These are phyloP conservation scores for Erythrophleum fordii DNA, from an alignment of 306 rosid genomes.

Conservation along the genomic window DNA sequence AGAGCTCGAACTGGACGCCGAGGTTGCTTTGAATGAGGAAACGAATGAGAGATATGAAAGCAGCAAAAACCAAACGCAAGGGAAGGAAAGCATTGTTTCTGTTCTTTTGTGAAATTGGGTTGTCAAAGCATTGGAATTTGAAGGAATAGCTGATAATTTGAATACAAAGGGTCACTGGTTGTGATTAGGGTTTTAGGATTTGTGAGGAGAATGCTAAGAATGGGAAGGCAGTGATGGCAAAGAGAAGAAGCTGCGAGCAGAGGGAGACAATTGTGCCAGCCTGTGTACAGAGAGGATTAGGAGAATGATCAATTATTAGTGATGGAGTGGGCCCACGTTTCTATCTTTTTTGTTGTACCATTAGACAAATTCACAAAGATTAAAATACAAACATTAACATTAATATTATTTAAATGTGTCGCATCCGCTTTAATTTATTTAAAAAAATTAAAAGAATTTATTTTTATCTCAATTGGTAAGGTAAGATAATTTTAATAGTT, in stretches of 20 bases:
- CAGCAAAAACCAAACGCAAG: neutral
- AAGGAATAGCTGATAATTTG: neutral
- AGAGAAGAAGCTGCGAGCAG: slow-evolving; percentile 13
- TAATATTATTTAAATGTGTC: no score
- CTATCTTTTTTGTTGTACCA: no score
- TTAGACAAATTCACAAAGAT: no score
- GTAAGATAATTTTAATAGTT: no score
- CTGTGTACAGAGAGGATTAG: slow-evolving; percentile 57
- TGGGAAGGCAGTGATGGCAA: neutral
- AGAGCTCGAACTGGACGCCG: neutral
- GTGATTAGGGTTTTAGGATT: slow-evolving; percentile 32
- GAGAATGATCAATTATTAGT: slow-evolving; percentile 76
- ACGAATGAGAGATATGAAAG: slow-evolving; percentile 7
- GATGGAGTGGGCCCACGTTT: slow-evolving; percentile 39
- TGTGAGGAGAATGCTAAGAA: neutral
- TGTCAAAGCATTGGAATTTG: slow-evolving; percentile 14
- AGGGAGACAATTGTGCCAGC: slow-evolving; percentile 58
- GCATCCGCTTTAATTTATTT: no score
- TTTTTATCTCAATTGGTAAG: no score
- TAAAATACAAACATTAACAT: no score
- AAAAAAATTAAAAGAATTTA: no score
- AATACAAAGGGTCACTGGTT: neutral
- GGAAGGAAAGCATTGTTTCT: slow-evolving; percentile 38
- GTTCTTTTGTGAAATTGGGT: neutral
- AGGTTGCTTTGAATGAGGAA: neutral